These are phyloP conservation scores for Fusarium pilosicola DNA, from an alignment of 2,329 filamentous ascomycete species.

Conservation along the genomic window DNA sequence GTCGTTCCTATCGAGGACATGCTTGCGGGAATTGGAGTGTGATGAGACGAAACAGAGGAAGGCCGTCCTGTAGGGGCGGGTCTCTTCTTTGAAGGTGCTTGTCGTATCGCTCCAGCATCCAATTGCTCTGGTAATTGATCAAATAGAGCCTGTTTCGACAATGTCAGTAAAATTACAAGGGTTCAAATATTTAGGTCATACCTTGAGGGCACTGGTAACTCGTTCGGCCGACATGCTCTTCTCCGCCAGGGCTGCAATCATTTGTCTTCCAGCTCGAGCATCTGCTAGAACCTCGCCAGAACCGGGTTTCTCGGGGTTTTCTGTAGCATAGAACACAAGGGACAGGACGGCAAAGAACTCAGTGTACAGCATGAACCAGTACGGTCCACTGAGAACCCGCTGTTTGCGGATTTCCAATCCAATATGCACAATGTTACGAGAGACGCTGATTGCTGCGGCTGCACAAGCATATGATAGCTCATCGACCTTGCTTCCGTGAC, in stretches of 20 bases:
- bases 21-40: constrained; percentile 45
- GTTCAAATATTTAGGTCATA: constrained; percentile 54
- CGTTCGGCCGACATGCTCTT: constrained; percentile 90
- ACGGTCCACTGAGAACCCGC: constrained; percentile 79
- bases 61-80: constrained; percentile 58
- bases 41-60: constrained; percentile 43
- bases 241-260: constrained; percentile 80
- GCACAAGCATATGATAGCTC: constrained; percentile 82
- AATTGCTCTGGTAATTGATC: constrained; percentile 82
- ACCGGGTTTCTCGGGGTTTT: constrained; percentile 79
- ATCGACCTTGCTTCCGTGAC: constrained; percentile 69
- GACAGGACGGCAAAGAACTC: constrained; percentile 85
- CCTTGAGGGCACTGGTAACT: constrained; percentile 80
- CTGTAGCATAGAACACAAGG: constrained; percentile 80
- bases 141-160: constrained; percentile 75
- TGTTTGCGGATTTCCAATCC: constrained; percentile 80
- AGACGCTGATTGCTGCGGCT: constrained; percentile 69
- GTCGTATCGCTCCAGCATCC: constrained; percentile 59
- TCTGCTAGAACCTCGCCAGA: constrained; percentile 85
- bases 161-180: constrained; percentile 30
- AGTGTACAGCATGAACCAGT: constrained; percentile 89
- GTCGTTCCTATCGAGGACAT: constrained; percentile 49
- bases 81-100: constrained; percentile 63
- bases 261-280: constrained; percentile 84
- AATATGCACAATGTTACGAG: constrained; percentile 81